Base-by-base conservation (phyloP, 345 rosid species). In the Alliaria petiolata region DNA sequence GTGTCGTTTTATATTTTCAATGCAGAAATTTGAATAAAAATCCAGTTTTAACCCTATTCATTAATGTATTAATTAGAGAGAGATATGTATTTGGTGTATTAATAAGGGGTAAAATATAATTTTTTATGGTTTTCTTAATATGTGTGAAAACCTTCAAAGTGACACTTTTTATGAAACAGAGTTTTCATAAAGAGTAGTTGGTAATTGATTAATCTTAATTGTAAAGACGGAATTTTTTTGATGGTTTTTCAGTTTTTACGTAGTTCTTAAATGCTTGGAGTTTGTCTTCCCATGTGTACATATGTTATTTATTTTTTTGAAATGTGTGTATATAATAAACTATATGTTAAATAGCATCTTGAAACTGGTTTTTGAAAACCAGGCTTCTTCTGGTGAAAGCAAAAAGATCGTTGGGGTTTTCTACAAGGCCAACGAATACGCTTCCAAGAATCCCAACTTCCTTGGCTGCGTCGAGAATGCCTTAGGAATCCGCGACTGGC, bases 381-480 rank as follows among this genome's bases (percentile, higher is more conserved):
- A 89, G 96, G 87, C 91, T 65, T 82, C 95, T 69, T 59, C 91
- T 5, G 92, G 83, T 38, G 79, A 76, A n/a, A 85, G 87, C 84
- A 89, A 89, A 74, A 93, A 93, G 85, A 90, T 93, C 31, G 97
- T 90, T 49, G 98, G 98, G 3, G 98, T 93, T 54, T 93, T 93
- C 81, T 93, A 93, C 87, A 93, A 93, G 83, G 98, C 86, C 66
- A 81, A 89, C 30, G 92, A 90, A 71, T 89, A 87, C 54, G 93
- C 88, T 62, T 14, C 83, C 11, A 76, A 54, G 83, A 89, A 91
- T 62, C 97, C 97, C 12, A 86, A 91, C 65, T 89, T 93, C 70
- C 72, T 91, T 39, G 95, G 97, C 30, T 86, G 89, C 22, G 88
- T 80, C 19, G 98, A 93, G 80, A 71, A 85, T 67, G 93, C 86